phyloP scores from a whole-genome alignment of 139 green algal genomes.

The Coelastrella sp. region DNA sequence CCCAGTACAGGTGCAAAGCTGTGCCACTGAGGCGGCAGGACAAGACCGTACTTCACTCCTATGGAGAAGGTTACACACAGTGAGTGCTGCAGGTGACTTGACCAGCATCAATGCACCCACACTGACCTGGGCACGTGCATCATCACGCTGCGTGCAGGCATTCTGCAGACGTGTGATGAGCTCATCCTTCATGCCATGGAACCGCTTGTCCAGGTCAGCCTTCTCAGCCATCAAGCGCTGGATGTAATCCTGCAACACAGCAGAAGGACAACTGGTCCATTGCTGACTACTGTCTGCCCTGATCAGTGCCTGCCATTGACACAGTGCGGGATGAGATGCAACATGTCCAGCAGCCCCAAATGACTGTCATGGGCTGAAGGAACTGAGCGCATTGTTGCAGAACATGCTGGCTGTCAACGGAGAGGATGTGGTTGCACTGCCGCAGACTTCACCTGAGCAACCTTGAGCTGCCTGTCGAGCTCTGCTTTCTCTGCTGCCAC shows the following conservation, averaged over 20 bases:
- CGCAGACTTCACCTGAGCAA: constrained; percentile 45
- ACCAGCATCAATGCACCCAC: not conserved
- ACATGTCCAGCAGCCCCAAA: too few species aligned
- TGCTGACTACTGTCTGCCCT: too few species aligned
- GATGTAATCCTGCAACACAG: constrained; percentile 50
- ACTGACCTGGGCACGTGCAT: constrained; percentile 80
- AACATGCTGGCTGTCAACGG: not conserved
- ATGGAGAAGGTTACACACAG: not conserved
- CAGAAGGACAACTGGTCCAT: not conserved
- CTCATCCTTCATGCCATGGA: constrained; percentile 77
- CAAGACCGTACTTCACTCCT: not conserved
- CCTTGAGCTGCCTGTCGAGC: constrained; percentile 59
- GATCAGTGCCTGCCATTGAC: too few species aligned
- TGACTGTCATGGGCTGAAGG: not conserved
- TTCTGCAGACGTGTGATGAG: constrained; percentile 88
- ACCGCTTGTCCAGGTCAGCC: constrained; percentile 71
- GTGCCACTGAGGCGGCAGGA: not conserved
- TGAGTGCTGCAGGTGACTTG: not conserved
- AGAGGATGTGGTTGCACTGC: not conserved
- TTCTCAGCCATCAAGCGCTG: constrained; percentile 53
- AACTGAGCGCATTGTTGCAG: not conserved
- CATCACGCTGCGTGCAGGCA: constrained; percentile 85
- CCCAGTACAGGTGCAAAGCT: not conserved
- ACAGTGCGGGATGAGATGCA: too few species aligned
- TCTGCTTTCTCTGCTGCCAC: constrained; percentile 47